Evolutionary conservation across 495 filamentous ascomycete species (phyloP).

Genomic region (Sabuloglossum arenarium): DNA sequence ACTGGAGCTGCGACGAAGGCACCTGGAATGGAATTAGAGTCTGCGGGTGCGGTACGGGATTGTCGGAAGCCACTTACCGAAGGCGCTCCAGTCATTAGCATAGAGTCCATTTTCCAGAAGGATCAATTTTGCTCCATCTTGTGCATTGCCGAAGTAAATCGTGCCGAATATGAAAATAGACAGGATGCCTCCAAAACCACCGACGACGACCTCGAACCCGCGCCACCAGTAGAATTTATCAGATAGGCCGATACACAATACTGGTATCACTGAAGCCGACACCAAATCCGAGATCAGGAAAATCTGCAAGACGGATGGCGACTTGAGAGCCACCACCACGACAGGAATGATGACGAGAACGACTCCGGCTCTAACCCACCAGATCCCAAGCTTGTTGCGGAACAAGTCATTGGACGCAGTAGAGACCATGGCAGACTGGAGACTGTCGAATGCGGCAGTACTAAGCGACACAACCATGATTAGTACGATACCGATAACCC

Average conservation of each 20-base stretch:
- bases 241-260: constrained; percentile 41
- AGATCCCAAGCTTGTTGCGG: constrained; percentile 48
- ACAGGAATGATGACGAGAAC: constrained; percentile 48
- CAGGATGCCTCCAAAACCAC: constrained; percentile 47
- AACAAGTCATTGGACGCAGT: constrained; percentile 60
- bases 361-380: constrained; percentile 42
- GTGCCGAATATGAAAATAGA: constrained; percentile 58
- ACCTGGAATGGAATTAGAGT: constrained; percentile 15
- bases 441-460: constrained; percentile 51
- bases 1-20: constrained; percentile 60
- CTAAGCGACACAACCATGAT: constrained; percentile 54
- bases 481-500: constrained; percentile 56
- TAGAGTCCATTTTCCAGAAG: constrained; percentile 50
- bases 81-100: constrained; percentile 49
- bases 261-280: constrained; percentile 45
- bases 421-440: constrained; percentile 60
- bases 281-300: constrained; percentile 59
- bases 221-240: constrained; percentile 46
- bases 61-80: constrained; percentile 22
- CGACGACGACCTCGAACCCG: constrained; percentile 52
- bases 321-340: constrained; percentile 46
- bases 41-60: no score
- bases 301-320: constrained; percentile 50
- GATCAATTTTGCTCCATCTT: constrained; percentile 40
- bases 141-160: constrained; percentile 40